Evolutionary conservation across 768 basidiomycete genomes (phyloP).

Genomic region (Steccherinum ochraceum): DNA sequence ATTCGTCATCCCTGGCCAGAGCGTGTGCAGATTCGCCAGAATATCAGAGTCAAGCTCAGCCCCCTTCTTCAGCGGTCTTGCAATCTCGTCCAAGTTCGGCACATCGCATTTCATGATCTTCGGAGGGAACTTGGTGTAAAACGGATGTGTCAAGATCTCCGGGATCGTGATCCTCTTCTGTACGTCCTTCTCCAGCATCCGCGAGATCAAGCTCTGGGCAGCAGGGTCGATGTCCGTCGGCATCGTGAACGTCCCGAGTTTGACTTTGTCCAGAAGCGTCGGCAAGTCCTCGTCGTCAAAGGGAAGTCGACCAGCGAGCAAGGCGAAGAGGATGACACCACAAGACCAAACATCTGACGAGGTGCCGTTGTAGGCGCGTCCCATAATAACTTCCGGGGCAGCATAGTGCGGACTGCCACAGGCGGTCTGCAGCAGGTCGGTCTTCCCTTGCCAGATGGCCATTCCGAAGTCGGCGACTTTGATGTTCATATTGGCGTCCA

Average conservation of each 20-base stretch:
- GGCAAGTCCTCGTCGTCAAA: constrained; percentile 87
- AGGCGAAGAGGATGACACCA: constrained; percentile 85
- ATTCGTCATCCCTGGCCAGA: constrained; percentile 85
- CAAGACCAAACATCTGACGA: constrained; percentile 97
- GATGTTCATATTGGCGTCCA: constrained; percentile 79
- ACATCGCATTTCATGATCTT: constrained; percentile 35
- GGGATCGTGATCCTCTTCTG: constrained; percentile 74
- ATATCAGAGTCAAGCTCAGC: constrained; percentile 84
- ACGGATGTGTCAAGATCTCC: constrained; percentile 76
- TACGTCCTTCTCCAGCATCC: constrained; percentile 78
- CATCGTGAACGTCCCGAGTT: constrained; percentile 65
- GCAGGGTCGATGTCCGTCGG: constrained; percentile 60
- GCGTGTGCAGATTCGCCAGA: constrained; percentile 79
- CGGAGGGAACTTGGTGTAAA: constrained; percentile 54
- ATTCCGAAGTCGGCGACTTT: constrained; percentile 98
- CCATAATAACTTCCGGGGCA: constrained; percentile 85
- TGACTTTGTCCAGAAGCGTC: constrained; percentile 76
- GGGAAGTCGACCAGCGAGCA: constrained; percentile 84
- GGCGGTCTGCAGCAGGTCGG: constrained; percentile 65
- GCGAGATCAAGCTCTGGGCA: constrained; percentile 70
- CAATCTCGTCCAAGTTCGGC: constrained; percentile 62
- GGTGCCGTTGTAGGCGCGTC: constrained; percentile 77
- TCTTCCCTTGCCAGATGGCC: constrained; percentile 73
- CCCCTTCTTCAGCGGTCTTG: constrained; percentile 54
- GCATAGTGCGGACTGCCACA: constrained; percentile 97